Conservation (phyloP, 2,329 filamentous ascomycete genomes). For the Emericellopsis cladophorae region DNA sequence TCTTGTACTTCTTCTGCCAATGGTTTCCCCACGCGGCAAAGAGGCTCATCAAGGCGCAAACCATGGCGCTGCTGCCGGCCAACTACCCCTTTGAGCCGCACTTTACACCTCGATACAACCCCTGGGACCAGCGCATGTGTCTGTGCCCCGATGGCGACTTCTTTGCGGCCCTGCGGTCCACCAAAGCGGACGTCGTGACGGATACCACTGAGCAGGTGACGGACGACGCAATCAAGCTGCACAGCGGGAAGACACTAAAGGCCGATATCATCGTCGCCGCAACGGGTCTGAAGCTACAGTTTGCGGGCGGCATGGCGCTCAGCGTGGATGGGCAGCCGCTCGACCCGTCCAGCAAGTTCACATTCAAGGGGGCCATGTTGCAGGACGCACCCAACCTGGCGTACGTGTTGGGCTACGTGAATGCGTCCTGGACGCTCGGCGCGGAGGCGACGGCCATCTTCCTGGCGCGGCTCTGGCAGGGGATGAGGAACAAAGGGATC, state of each 20-base stretch:
- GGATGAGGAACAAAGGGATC: neutral
- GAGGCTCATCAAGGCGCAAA: constrained; percentile 35
- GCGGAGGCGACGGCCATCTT: constrained; percentile 30
- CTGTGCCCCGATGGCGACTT: constrained; percentile 47
- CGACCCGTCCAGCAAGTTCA: constrained; percentile 33
- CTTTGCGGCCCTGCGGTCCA: constrained; percentile 30
- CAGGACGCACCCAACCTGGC: constrained; percentile 52
- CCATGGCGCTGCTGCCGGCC: constrained; percentile 13
- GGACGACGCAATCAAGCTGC: constrained; percentile 30
- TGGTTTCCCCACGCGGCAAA: constrained; percentile 12
- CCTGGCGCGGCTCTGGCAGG: neutral
- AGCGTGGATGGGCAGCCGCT: constrained; percentile 40
- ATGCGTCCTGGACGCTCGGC: constrained; percentile 55
- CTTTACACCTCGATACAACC: constrained; percentile 52
- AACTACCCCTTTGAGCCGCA: constrained; percentile 43
- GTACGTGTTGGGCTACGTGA: constrained; percentile 51
- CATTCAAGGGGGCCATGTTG: constrained; percentile 55
- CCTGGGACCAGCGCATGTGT: constrained; percentile 67
- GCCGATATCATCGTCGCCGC: constrained; percentile 59
- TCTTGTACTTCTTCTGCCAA: constrained; percentile 27
- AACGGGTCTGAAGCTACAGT: constrained; percentile 48
- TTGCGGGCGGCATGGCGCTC: constrained; percentile 40
- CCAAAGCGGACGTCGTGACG: constrained; percentile 30
- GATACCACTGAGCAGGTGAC: constrained; percentile 39
- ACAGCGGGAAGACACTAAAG: constrained; percentile 34